Base-by-base conservation (phyloP, 1,139 yeast species). In the Geotrichum candidum region DNA sequence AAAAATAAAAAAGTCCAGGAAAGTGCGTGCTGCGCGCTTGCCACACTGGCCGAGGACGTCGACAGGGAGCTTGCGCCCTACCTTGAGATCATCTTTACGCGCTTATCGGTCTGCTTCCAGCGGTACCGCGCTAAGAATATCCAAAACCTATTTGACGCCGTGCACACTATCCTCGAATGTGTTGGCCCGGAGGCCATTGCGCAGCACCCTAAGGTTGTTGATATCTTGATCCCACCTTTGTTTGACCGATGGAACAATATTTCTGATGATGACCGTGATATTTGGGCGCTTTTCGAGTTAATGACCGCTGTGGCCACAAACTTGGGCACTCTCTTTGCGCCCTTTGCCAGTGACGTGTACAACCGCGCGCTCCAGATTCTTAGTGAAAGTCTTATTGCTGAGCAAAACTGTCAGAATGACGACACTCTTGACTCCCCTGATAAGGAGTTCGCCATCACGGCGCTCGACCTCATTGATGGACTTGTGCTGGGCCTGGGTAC, bases 201-300 rank as follows among this genome's bases (percentile, higher is more conserved):
- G 9, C 72, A 82, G 33, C 81, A 82, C 59, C 84, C 84, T 64
- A 29, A 29, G 33, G 33, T 29, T 29, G 80, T 90, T 64, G 80
- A 84, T 61, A 72, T 81, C 3, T 77, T 94, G 48, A 77, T 94
- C 67, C 97, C 96, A 5, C 96, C 96, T 33, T 78, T 94, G 62
- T 82, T 92, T 64, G 79, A 76, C 23, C 88, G 88, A 74, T 94
- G 98, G 98, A 84, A 85, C 64, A 71, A 76, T 52, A 76, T 91
- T 61, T 77, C 78, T 27, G 97, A 94, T 72, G 84, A 85, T 60
- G 97, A 92, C 73, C 82, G 84, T 58, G 96, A 86, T 65, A 76
- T 94, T 66, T 90, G 97, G 94, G 96, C 97, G 11, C 79, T 94
- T 65, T 78, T 94, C 65, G 98, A 94, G 73, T 92, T 98, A 74